Percentiles rank a stretch among this genome's conserved stretches.
Conservation (phyloP, 2,329 filamentous ascomycete species). For the Xylaria sp. region DNA sequence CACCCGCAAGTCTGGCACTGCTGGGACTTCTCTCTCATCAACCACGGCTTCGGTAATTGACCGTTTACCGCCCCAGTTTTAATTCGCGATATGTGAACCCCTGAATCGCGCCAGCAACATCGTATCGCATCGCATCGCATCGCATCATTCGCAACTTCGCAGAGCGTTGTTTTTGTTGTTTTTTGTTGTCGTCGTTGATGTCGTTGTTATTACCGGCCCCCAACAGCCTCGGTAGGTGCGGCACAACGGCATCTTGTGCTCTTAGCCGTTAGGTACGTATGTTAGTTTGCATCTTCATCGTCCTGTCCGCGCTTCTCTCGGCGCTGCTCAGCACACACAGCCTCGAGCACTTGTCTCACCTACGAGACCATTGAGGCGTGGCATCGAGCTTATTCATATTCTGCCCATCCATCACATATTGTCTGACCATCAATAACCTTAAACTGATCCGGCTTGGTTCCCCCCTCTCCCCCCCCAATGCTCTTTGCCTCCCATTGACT, state of each 20-base stretch:
- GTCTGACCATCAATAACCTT: neutral
- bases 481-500: neutral
- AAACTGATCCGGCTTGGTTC: neutral
- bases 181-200: neutral
- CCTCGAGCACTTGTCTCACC: neutral
- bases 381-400: neutral
- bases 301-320: too few relatives aligned
- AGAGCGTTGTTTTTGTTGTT: conserved; percentile 4
- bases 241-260: too few relatives aligned
- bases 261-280: too few relatives aligned
- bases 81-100: conserved; percentile 24
- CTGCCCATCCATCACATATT: neutral
- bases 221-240: too few relatives aligned
- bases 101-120: conserved; percentile 15
- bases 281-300: too few relatives aligned
- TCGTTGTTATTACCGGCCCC: too few relatives aligned
- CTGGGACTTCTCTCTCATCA: neutral
- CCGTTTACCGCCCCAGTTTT: neutral
- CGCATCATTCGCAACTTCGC: conserved; percentile 7
- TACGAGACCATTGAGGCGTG: neutral
- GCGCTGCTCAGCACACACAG: neutral
- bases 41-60: conserved; percentile 6
- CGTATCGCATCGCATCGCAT: neutral
- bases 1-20: conserved; percentile 1
- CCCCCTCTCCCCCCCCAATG: neutral